These are phyloP conservation scores for Boletellus deceptivus DNA, from an alignment of 1,284 basidiomycete species.

Conservation along the genomic window DNA sequence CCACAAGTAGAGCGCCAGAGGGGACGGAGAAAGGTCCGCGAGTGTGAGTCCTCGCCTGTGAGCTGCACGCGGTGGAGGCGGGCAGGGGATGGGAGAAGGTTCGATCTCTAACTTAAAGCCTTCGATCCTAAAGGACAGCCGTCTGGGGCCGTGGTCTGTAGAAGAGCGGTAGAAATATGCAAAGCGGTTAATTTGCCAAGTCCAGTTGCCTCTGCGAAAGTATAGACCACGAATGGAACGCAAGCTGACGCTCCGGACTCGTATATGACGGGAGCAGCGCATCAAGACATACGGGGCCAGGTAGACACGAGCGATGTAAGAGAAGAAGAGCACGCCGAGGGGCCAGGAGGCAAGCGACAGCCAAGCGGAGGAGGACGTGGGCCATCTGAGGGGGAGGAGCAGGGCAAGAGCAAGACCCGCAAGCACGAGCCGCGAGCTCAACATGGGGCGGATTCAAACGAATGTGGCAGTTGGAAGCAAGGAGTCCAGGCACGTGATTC, in stretches of 20 bases:
- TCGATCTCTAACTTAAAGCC: conserved; percentile 56
- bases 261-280: conserved; percentile 57
- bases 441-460: not conserved
- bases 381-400: conserved; percentile 24
- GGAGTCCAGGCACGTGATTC: conserved; percentile 12
- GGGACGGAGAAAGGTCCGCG: conserved; percentile 54
- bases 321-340: conserved; percentile 46
- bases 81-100: conserved; percentile 21
- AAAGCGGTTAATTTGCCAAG: conserved; percentile 63
- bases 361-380: conserved; percentile 28
- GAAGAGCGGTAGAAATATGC: conserved; percentile 54
- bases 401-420: conserved; percentile 12
- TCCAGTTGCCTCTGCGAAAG: conserved; percentile 52
- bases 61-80: conserved; percentile 18
- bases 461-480: not conserved
- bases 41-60: conserved; percentile 48
- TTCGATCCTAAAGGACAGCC: conserved; percentile 59
- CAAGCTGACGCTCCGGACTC: conserved; percentile 67
- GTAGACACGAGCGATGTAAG: conserved; percentile 59
- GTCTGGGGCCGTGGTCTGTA: conserved; percentile 43
- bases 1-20: conserved; percentile 51
- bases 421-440: conserved; percentile 12
- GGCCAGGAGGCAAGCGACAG: conserved; percentile 30
- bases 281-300: conserved; percentile 61
- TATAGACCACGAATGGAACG: conserved; percentile 75